Base-by-base conservation (phyloP, 2,329 filamentous ascomycete genomes). In the Hortaea sp. region DNA sequence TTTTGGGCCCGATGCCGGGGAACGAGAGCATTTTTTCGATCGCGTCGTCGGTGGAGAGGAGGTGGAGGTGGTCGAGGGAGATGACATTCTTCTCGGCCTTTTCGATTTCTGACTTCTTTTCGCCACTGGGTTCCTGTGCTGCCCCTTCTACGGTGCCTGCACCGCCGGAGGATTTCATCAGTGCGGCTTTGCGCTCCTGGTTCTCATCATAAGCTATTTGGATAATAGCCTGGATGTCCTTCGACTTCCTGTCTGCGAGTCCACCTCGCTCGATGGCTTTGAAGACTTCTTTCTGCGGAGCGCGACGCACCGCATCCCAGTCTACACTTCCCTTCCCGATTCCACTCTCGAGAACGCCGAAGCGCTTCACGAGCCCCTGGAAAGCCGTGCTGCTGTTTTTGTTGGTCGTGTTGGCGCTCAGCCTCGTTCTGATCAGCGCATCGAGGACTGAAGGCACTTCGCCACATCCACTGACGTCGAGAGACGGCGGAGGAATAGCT, bases 161-260 rank as follows among this genome's bases (percentile, higher is more conserved):
- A 10, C 40, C 37, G 9, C 37, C 39, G 5, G 46, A 45, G 1
- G 62, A 60, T 10, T 67, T 67, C 40, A 69, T 68, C 20, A 81
- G 69, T 0, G 71, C 72, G 13, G 74, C 65, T 13, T 70, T 72
- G 7, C 78, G 73, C n/a, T 68, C 65, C 54, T 77, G 70, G 34
- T 86, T 87, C 54, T 87, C 80, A 39, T 79, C 69, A 57, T 84
- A 79, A 0, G 88, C 82, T 64, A 81, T 78, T 43, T 87, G 77
- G 6, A 94, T 70, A 32, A 87, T 87, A 11, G 67, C 66, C 61
- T 89, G 88, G 58, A 94, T 86, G 53, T 82, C 73, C 44, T 75
- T 81, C 49, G 79, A 81, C 64, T 89, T 92, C 11, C 73, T 71
- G n/a, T 77, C 74, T 2, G 79, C 82, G 2, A 89, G 69, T 0